Evolutionary conservation across 495 filamentous ascomycete species (phyloP).

Genomic region (Elaphomyces granulatus): DNA sequence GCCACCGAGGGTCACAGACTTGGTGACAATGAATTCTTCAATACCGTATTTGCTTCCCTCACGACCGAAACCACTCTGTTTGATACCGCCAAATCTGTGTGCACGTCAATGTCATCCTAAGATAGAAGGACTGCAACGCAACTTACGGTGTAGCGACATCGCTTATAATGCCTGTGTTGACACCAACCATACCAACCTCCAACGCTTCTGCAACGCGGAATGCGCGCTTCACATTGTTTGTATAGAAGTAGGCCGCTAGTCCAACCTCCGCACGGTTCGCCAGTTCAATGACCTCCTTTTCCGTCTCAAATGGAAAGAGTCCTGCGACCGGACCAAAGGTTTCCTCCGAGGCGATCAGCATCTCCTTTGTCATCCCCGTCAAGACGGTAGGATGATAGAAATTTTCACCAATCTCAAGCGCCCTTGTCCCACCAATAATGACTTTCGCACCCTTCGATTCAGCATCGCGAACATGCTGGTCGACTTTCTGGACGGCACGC

Average conservation of each 20-base stretch:
- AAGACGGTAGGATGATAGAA: constrained; percentile 70
- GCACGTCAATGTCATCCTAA: neutral
- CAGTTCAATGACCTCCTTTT: constrained; percentile 58
- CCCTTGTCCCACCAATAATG: constrained; percentile 26
- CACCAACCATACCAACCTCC: constrained; percentile 36
- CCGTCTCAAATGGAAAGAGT: constrained; percentile 57
- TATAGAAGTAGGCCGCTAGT: constrained; percentile 68
- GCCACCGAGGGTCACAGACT: constrained; percentile 76
- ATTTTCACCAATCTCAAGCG: constrained; percentile 22
- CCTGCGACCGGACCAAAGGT: constrained; percentile 71
- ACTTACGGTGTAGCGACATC: constrained; percentile 14
- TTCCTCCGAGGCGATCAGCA: constrained; percentile 56
- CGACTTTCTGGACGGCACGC: constrained; percentile 53
- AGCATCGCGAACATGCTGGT: constrained; percentile 57
- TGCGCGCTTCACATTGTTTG: constrained; percentile 46
- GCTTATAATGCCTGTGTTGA: constrained; percentile 24
- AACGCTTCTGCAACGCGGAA: constrained; percentile 58
- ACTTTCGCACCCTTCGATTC: constrained; percentile 25
- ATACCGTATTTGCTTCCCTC: constrained; percentile 76
- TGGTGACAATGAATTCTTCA: constrained; percentile 74
- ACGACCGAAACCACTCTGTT: constrained; percentile 38
- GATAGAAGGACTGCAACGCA: constrained; percentile 4
- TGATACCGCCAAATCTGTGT: constrained; percentile 36
- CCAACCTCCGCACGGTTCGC: constrained; percentile 62
- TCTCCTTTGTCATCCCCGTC: constrained; percentile 50